Base-by-base conservation (phyloP, 371 early-diverging fungal genomes). In the Entomophthora muscae region DNA sequence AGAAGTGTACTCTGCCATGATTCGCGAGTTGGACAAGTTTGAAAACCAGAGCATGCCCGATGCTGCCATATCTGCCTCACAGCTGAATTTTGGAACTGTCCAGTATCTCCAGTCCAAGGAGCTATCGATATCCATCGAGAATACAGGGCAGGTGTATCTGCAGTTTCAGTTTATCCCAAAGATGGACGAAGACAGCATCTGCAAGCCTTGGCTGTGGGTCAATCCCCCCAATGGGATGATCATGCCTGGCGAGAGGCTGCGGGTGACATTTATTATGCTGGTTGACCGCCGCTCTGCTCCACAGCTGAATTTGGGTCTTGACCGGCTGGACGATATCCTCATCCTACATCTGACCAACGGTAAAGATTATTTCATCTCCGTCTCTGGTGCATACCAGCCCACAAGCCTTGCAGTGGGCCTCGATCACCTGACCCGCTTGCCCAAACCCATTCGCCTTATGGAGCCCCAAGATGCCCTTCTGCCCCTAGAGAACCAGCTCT, bases 1-100 rank as follows among this genome's bases (percentile, higher is more conserved):
- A 23, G 69, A 70, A 3, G 80, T 81, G 0, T 70, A 77, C 33
- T 73, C 75, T 13, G 80, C 76, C 1, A 76, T 93, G 0, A 68
- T 81, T 24, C 78, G 84, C 30, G 86, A 85, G 56, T 74, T 92
- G 53, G 87, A 85, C 63, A 82, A 78, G 54, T 81, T 80, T 13
- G 87, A 87, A n/a, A 93, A 93, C 66, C 85, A 88, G 42, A 72
- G 79, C 51, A 77, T 84, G 51, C 91, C 96, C 0, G 83, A 82
- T 1, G 82, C 88, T 2, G 73, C 69, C 0, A 71, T 92, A 3
- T 78, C 82, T 0, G 67, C 78, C 2, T 80, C 81, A 1, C 72
- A 73, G 52, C 69, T 91, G 0, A 78, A 83, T 31, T 91, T 91
- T 76, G 93, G 85, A n/a, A 75, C 78, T 21, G 84, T 91, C n/a